Percentiles rank a stretch among this genome's conserved stretches.
Conservation (phyloP, 83 land plant species). For the Diphasiastrum complanatum region DNA sequence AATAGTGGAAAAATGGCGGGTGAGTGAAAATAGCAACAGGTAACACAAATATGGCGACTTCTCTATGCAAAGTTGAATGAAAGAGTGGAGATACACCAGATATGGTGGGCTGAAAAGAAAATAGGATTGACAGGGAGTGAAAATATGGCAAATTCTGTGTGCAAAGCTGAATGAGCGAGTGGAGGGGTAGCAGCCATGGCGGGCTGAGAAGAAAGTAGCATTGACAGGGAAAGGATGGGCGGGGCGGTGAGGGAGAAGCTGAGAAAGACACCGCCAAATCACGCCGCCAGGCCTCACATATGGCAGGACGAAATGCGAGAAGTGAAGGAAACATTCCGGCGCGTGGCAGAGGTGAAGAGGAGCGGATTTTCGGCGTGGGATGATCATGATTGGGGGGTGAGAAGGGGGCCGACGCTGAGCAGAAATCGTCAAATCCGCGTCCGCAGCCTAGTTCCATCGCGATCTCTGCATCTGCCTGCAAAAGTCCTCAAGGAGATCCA, state of each 20-base stretch:
- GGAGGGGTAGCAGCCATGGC: no score
- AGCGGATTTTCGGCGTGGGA: conserved; percentile 21
- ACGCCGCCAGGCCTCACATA: conserved; percentile 8
- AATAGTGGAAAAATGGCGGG: no score
- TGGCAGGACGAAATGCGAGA: conserved; percentile 24
- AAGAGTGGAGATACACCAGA: no score
- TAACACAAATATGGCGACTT: no score
- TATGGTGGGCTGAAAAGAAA: no score
- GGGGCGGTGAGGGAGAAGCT: conserved; percentile 13
- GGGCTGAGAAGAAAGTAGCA: no score
- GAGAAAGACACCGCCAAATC: conserved; percentile 18
- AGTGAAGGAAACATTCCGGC: conserved; percentile 26
- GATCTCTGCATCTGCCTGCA: conserved; percentile 7
- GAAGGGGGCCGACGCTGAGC: conserved; percentile 3
- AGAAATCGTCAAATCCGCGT: conserved; percentile 9
- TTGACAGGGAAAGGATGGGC: no score
- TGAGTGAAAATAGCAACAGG: no score
- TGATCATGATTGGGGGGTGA: not conserved
- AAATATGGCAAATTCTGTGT: no score
- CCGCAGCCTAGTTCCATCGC: conserved; percentile 1
- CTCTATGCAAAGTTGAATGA: no score
- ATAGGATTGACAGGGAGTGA: no score
- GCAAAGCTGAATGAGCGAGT: no score
- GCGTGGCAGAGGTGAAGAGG: conserved; percentile 17
- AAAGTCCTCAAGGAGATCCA: conserved; percentile 19